These are phyloP conservation scores for Elymus sibiricus DNA, from an alignment of 176 grass and related monocot genomes.

Conservation along the genomic window DNA sequence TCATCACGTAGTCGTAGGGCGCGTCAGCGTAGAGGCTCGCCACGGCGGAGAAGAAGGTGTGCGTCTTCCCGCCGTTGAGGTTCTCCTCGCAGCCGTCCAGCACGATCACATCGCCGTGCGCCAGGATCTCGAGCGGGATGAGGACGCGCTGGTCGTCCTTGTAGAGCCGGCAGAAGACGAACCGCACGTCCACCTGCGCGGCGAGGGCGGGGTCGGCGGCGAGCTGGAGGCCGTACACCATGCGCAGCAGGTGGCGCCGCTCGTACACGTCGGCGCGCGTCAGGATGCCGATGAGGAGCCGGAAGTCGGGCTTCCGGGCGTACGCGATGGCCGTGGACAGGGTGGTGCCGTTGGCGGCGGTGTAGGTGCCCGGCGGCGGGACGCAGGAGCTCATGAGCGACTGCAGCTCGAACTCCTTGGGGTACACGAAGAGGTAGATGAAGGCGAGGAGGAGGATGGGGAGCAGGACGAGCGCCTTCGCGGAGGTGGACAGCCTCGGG, in stretches of 20 bases:
- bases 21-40: constrained; percentile 37
- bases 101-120: constrained; percentile 57
- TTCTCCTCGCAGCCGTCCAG: constrained; percentile 70
- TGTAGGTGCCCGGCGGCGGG: not conserved
- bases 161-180: constrained; percentile 58
- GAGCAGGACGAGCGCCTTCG: constrained; percentile 48
- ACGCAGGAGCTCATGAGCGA: not conserved
- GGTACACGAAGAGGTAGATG: constrained; percentile 62
- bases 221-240: constrained; percentile 55
- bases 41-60: constrained; percentile 52
- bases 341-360: not conserved
- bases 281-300: constrained; percentile 61
- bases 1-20: constrained; percentile 81
- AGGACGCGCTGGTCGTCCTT: constrained; percentile 66
- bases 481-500: constrained; percentile 27
- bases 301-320: constrained; percentile 48
- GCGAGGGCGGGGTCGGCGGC: constrained; percentile 1
- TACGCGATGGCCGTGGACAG: not conserved
- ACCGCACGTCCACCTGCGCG: constrained; percentile 58
- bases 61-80: constrained; percentile 70
- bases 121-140: constrained; percentile 58
- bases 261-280: constrained; percentile 54
- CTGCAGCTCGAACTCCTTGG: constrained; percentile 55
- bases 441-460: constrained; percentile 50
- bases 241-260: constrained; percentile 60